Evolutionary conservation across 78 protist species (phyloP).

Genomic region (Dictyostelium purpureum): DNA sequence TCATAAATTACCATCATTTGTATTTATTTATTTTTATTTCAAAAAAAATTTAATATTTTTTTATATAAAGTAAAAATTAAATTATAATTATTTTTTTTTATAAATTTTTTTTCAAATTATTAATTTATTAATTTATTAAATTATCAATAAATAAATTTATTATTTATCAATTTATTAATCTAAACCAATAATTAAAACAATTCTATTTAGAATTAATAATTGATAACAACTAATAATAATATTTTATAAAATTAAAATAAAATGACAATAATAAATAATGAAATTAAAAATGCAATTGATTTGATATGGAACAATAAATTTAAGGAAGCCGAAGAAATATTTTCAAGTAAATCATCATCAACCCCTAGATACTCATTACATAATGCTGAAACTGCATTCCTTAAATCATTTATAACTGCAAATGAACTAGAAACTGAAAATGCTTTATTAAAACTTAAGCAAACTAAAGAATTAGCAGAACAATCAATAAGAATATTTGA

Average conservation of each 20-base stretch:
- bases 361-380: constrained; percentile 63
- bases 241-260: not conserved
- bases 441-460: constrained; percentile 49
- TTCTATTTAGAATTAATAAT: too few relatives aligned
- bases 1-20: too few relatives aligned
- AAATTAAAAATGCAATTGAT: constrained; percentile 32
- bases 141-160: too few relatives aligned
- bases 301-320: constrained; percentile 63
- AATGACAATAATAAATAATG: constrained; percentile 2
- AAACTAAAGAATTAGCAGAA: constrained; percentile 47
- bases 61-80: too few relatives aligned
- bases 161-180: too few relatives aligned
- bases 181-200: too few relatives aligned
- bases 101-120: too few relatives aligned
- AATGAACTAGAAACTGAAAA: constrained; percentile 41
- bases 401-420: constrained; percentile 71
- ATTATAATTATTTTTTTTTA: too few relatives aligned
- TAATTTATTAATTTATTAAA: too few relatives aligned
- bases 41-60: too few relatives aligned
- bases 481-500: constrained; percentile 27
- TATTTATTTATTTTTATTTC: too few relatives aligned
- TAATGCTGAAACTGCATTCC: constrained; percentile 50
- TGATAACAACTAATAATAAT: not conserved
- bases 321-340: constrained; percentile 34
- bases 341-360: not conserved